A percentile compares a stretch with the other conserved stretches of the same genome.
Evolutionary conservation across 495 filamentous ascomycete genomes (phyloP).

Genomic region (Penicillium lividum): DNA sequence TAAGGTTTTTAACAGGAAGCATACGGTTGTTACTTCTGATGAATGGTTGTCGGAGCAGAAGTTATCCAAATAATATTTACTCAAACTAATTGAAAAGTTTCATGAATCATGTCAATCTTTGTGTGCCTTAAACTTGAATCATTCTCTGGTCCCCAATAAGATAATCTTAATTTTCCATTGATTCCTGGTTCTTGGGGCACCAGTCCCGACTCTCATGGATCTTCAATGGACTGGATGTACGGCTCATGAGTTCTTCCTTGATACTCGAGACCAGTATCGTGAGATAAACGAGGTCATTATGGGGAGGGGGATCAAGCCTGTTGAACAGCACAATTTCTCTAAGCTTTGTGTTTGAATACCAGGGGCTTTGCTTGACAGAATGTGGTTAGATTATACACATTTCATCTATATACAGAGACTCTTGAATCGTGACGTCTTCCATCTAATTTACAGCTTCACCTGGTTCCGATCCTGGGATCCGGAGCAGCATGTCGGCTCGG

Average conservation of each 20-base stretch:
- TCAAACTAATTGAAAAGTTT: background rate
- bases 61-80: background rate
- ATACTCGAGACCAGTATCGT: background rate
- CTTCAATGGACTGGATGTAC: slow-evolving; percentile 57
- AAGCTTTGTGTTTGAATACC: background rate
- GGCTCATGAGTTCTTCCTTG: slow-evolving; percentile 70
- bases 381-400: background rate
- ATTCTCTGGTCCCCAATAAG: background rate
- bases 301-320: background rate
- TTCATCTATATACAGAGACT: background rate
- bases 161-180: too few relatives aligned
- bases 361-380: background rate
- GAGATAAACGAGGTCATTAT: background rate
- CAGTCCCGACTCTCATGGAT: background rate
- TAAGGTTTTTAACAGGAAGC: slow-evolving; percentile 35
- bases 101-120: background rate
- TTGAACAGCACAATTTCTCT: background rate
- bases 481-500: slow-evolving; percentile 38
- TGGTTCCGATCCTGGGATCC: slow-evolving; percentile 28
- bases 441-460: slow-evolving; percentile 31
- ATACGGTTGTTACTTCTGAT: slow-evolving; percentile 15
- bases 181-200: background rate
- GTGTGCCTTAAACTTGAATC: background rate
- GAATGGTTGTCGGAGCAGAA: slow-evolving; percentile 21
- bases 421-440: background rate